Evolutionary conservation across 202 grass and related monocot genomes (phyloP), one percentile per base, ranked within the genome.

Genomic region (Alloteropsis angusta): DNA sequence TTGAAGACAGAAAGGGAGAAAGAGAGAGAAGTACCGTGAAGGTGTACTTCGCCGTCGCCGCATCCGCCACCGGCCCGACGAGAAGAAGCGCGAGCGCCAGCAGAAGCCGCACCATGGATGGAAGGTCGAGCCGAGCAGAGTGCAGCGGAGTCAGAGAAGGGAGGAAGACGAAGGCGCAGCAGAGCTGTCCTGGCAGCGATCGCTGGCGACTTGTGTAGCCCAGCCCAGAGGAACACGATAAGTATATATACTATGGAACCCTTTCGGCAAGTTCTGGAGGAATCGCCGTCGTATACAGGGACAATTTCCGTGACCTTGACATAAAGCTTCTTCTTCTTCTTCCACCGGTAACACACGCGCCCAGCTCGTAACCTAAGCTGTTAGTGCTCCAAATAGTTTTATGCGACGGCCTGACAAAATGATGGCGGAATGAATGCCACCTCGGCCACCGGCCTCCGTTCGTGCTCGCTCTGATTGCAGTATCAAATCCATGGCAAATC

Each of bases 21-120:
- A 19, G 50, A 48, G 17, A 78, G 65, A 58, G 59, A 23, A 25
- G 17, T 90, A 93, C 91, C 34, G 83, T 84, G 83, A 93, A 93
- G 1, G 70, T 93, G 76, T 90, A 87, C 42, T 93, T 86, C 16
- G 78, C 82, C 17, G 74, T 83, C 12, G 79, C 82, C 19, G 91
- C 91, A 58, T 90, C 88, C 0, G 79, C 82, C 65, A 49, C 54
- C 22, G 78, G 79, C 65, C 64, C 48, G 49, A 43, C 55, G 18
- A 86, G 70, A 32, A 87, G 78, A 65, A 90, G 58, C 13, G 71
- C 85, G 35, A 88, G 61, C 38, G 59, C 82, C 56, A 88, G 28
- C 52, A 82, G 44, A 45, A 85, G 52, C 83, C 60, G 86, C 82
- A 56, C 65, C 77, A 88, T 85, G 71, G 86, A 9, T 61, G 79